Evolutionary conservation across 2,329 filamentous ascomycete genomes (phyloP).

Genomic region (Fusarium floridanum): DNA sequence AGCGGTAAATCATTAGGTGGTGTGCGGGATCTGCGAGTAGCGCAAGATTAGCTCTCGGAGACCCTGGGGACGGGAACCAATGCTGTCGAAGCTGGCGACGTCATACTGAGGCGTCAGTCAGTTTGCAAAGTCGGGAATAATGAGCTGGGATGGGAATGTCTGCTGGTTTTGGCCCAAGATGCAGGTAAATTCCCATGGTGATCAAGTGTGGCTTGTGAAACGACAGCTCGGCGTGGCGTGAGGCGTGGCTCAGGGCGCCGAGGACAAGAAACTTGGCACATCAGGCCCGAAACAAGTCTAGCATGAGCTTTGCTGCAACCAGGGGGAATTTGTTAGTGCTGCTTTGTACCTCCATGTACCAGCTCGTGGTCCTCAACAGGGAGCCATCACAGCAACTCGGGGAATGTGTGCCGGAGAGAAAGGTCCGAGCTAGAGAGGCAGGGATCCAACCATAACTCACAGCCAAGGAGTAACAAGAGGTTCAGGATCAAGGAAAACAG

Average conservation of each 20-base stretch:
- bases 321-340: slow-evolving; percentile 36
- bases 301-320: neutral
- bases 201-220: slow-evolving; percentile 25
- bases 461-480: slow-evolving; percentile 1
- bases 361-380: neutral
- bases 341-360: slow-evolving; percentile 34
- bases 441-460: slow-evolving; percentile 8
- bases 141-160: slow-evolving; percentile 33
- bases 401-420: slow-evolving; percentile 33
- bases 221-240: slow-evolving; percentile 11
- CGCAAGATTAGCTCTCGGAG: slow-evolving; percentile 23
- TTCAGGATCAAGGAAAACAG: neutral
- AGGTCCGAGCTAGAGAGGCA: slow-evolving; percentile 22
- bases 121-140: neutral
- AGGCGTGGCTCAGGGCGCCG: slow-evolving; percentile 13
- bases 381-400: slow-evolving; percentile 5
- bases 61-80: slow-evolving; percentile 16
- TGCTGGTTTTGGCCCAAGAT: slow-evolving; percentile 18
- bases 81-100: slow-evolving; percentile 9
- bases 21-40: slow-evolving; percentile 13
- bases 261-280: neutral
- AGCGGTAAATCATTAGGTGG: slow-evolving; percentile 1
- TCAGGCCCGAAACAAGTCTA: slow-evolving; percentile 5
- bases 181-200: slow-evolving; percentile 28
- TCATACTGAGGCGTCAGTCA: slow-evolving; percentile 25